Conservation (phyloP, 176 grass and related monocot species). For the Cocos nucifera region DNA sequence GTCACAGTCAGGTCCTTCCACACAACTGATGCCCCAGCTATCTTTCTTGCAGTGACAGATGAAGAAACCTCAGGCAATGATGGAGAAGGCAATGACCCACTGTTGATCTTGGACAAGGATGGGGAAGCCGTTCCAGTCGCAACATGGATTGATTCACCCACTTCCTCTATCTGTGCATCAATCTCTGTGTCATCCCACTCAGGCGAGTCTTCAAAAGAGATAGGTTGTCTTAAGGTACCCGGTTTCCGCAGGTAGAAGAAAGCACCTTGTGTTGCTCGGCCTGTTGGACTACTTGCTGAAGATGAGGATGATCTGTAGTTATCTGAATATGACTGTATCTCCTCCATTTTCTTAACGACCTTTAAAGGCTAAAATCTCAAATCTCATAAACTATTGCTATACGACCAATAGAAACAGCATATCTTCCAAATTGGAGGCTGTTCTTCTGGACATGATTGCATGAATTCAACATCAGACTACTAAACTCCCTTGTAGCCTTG, state of each 20-base stretch:
- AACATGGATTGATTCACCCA: conserved; percentile 32
- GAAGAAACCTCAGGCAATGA: conserved; percentile 9
- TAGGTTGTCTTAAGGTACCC: conserved; percentile 41
- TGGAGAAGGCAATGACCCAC: conserved; percentile 53
- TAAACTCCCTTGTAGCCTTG: too few species aligned
- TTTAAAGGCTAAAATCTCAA: too few species aligned
- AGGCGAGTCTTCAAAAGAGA: conserved; percentile 92
- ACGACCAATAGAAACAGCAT: too few species aligned
- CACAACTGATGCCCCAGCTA: conserved; percentile 64
- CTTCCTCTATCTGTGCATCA: conserved; percentile 32
- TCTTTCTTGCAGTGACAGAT: conserved; percentile 45
- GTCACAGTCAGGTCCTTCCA: conserved; percentile 89
- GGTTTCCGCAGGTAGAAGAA: conserved; percentile 68
- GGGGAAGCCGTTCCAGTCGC: conserved; percentile 33
- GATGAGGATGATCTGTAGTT: conserved; percentile 81
- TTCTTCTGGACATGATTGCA: too few species aligned
- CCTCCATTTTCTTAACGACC: conserved; percentile 24
- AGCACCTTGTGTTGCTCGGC: conserved; percentile 4
- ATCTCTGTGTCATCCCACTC: conserved; percentile 93
- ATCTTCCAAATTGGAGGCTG: too few species aligned
- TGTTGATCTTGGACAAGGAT: conserved; percentile 44
- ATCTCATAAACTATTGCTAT: too few species aligned
- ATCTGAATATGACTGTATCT: conserved; percentile 45
- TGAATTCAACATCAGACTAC: too few species aligned
- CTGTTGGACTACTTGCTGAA: conserved; percentile 57